phyloP scores from a whole-genome alignment of 148 eudicot species.

The Gaultheria prostrata region DNA sequence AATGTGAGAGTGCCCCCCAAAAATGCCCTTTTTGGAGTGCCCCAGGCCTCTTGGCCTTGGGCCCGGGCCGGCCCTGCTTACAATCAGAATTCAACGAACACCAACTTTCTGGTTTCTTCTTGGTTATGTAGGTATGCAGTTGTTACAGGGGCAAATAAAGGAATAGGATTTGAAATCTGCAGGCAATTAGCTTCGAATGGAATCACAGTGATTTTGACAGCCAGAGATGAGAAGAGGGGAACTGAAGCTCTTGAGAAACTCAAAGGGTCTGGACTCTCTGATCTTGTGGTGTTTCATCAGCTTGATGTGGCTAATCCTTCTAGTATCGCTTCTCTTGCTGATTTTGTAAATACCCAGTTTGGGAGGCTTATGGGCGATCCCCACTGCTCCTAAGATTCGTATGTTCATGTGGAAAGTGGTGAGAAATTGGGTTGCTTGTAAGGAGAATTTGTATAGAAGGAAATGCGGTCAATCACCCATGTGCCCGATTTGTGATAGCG shows the following conservation, averaged over 20 bases:
- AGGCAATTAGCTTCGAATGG: slow-evolving; percentile 27
- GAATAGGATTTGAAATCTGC: slow-evolving; percentile 24
- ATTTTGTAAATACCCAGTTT: slow-evolving; percentile 20
- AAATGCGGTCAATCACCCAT: no score
- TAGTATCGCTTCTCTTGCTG: slow-evolving; percentile 22
- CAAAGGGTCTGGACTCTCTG: slow-evolving; percentile 14
- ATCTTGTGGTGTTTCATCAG: slow-evolving; percentile 23
- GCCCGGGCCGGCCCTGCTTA: no score
- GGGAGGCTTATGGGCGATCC: no score
- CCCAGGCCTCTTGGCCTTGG: no score
- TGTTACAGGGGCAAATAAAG: slow-evolving; percentile 23
- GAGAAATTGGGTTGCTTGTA: no score
- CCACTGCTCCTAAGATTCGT: no score
- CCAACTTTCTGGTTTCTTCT: background rate
- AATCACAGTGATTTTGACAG: slow-evolving; percentile 18
- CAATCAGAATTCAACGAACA: no score
- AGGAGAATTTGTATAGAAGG: no score
- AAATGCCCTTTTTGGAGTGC: no score
- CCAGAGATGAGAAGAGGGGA: slow-evolving; percentile 29
- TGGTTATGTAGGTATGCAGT: slow-evolving; percentile 16
- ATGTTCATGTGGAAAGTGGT: no score
- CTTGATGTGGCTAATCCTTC: slow-evolving; percentile 26
- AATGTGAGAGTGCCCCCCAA: no score
- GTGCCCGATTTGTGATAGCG: no score
- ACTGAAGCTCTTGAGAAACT: slow-evolving; percentile 30